phyloP scores from a whole-genome alignment of 306 rosid genomes.

The Mucuna pruriens region DNA sequence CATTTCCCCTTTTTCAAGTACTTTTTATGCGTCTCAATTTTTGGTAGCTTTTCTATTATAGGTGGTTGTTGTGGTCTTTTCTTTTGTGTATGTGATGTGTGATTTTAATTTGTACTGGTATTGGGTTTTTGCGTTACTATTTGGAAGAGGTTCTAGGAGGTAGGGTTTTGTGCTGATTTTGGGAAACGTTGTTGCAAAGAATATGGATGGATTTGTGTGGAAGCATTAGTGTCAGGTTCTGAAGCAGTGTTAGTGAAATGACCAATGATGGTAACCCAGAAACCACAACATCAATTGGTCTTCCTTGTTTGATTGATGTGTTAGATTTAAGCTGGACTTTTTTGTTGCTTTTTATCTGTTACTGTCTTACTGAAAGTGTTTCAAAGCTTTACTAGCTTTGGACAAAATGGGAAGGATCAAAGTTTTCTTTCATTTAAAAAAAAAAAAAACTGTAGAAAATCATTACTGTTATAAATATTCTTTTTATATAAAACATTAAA shows the following conservation, averaged over 20 bases:
- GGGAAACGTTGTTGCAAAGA: neutral
- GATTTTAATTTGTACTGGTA: neutral
- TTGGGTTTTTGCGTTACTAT: slow-evolving; percentile 13
- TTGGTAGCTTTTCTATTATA: slow-evolving; percentile 21
- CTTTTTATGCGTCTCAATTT: neutral
- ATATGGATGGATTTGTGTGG: slow-evolving; percentile 9
- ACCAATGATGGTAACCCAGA: neutral
- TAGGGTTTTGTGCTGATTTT: slow-evolving; percentile 18
- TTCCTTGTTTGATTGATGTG: slow-evolving; percentile 26
- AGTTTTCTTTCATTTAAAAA: neutral
- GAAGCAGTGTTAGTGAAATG: slow-evolving; percentile 26
- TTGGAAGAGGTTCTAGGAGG: slow-evolving; percentile 15
- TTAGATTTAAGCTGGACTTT: slow-evolving; percentile 27
- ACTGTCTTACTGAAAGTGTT: neutral
- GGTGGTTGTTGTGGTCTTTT: slow-evolving; percentile 1
- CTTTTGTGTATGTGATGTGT: neutral
- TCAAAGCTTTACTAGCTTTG: slow-evolving; percentile 31
- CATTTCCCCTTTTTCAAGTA: neutral
- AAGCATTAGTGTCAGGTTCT: slow-evolving; percentile 11
- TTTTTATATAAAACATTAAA: neutral
- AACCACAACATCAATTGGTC: slow-evolving; percentile 3
- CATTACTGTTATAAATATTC: neutral
- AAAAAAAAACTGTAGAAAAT: slow-evolving; percentile 2
- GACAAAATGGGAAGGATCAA: slow-evolving; percentile 2
- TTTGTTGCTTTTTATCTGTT: slow-evolving; percentile 3